Percentiles rank a stretch among this genome's conserved stretches.
These are phyloP conservation scores for Argentina anserina DNA, from an alignment of 306 rosid genomes.

Conservation along the genomic window DNA sequence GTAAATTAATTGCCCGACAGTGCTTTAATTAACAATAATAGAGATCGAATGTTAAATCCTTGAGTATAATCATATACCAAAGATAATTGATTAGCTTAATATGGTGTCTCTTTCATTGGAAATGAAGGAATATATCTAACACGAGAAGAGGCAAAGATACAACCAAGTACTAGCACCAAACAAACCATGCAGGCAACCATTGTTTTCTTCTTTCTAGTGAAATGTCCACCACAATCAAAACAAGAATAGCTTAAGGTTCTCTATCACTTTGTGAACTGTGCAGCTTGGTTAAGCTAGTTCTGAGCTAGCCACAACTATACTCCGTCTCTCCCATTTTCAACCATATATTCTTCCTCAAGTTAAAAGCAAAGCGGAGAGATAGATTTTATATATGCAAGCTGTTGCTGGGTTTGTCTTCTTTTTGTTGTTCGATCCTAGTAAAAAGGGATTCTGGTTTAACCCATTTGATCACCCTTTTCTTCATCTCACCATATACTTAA, in stretches of 20 bases:
- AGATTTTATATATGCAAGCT: neutral
- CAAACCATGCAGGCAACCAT: neutral
- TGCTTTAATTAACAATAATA: neutral
- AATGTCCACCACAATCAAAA: conserved; percentile 11
- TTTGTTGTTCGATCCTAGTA: conserved; percentile 24
- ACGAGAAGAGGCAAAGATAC: neutral
- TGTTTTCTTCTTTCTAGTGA: conserved; percentile 7
- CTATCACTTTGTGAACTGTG: conserved; percentile 4
- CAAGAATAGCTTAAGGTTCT: neutral
- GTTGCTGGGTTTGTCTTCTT: conserved; percentile 34
- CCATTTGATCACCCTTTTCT: neutral
- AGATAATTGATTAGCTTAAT: neutral
- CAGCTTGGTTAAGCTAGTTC: neutral
- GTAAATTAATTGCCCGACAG: no score
- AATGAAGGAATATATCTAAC: neutral
- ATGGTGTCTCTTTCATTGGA: neutral
- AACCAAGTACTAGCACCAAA: neutral
- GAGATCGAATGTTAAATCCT: neutral
- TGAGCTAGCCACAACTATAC: neutral
- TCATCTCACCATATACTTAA: neutral
- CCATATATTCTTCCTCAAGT: neutral
- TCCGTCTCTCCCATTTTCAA: neutral
- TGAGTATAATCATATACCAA: neutral
- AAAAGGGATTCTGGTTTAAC: conserved; percentile 32
- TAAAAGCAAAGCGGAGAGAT: neutral